Base-by-base conservation (phyloP, 192 early-diverging fungal species). In the Mycoemilia scoparia region DNA sequence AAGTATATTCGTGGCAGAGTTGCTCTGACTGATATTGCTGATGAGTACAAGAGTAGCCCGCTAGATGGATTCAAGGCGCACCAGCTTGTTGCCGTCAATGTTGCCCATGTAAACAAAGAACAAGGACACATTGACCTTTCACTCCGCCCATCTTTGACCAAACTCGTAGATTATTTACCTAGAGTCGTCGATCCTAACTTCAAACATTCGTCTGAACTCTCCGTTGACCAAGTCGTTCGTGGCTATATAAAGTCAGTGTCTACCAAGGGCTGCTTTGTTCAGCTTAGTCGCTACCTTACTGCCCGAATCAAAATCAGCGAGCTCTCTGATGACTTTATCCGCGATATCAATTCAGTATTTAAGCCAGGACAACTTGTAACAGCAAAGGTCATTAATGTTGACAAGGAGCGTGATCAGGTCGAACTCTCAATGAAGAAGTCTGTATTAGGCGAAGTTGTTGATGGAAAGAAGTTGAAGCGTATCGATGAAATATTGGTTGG, bases 261-360 rank as follows among this genome's bases (percentile, higher is more conserved):
- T 2, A 67, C 81, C n/a, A 64, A 63, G 22, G 76, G 77, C 38
- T 54, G 75, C 33, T 88, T 95, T 52, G 64, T 95, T 14, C 33
- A 56, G 11, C 53, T 91, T 18, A 70, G 67, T 25, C 71, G 60
- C 34, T 46, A 60, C 7, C 23, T 80, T 15, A 50, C 51, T 36
- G 90, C 62, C 11, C 74, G 83, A 34, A 84, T 87, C 24, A 74
- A 84, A 54, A 88, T 95, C 44, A 61, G 74, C 20, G 76, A 92
- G 41, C 39, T 95, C 10, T 80, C 76, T 2, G 87, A 92, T 60
- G 76, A 71, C 19, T 92, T 68, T 37, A 51, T 92, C 25, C 82
- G 82, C 39, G 82, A 92, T 41, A 85, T 86, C 69, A 76, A 80
- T 57, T 42, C 32, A 9, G 58, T 68, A 5, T 82, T 78, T 55